Evolutionary conservation across 805 yeast species (phyloP), one percentile per base, ranked within the genome.

Genomic region (Ascoidea rubescens): DNA sequence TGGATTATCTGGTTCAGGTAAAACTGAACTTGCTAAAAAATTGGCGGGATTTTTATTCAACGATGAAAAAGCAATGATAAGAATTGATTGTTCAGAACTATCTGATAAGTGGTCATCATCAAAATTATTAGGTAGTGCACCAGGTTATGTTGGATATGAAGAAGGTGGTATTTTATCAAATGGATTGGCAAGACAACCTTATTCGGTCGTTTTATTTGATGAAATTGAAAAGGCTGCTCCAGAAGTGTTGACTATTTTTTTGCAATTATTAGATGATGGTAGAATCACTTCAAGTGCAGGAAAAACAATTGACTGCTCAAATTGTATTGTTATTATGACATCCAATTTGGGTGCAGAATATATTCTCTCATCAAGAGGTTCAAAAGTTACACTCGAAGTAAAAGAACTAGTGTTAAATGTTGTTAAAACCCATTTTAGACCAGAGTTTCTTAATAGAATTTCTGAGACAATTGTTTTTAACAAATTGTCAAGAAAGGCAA

Each of bases 211-310:
- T 46, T 74, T 93, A 56, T 93, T 93, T 63, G 99, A 93, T 69
- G 99, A 93, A 71, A 96, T 93, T 53, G 99, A 93, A 65, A 93
- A 93, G 69, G 99, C 99, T 16, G 96, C 96, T 5, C 99, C 99
- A 1, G 98, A 91, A 66, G 99, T 93, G 1, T 73, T 91, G 64
- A 93, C 96, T 6, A 84, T 93, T 21, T 73, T 93, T 62, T 74
- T 93, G 59, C 99, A 93, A 68, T 79, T 93, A 71, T 73, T 93
- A 55, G 99, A 93, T 63, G 99, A 93, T 68, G 99, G 99, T 64
- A 82, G 96, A 68, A 82, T 93, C 56, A 88, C 97, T 14, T 85
- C 96, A 16, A 87, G 96, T 51, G 88, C 86, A 63, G 99, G 99
- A 64, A 90, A 91, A 62, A 80, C 88, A 45, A 84, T 93, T 60